Evolutionary conservation across 257 asterid species (phyloP).

Genomic region (Anisodus acutangulus): DNA sequence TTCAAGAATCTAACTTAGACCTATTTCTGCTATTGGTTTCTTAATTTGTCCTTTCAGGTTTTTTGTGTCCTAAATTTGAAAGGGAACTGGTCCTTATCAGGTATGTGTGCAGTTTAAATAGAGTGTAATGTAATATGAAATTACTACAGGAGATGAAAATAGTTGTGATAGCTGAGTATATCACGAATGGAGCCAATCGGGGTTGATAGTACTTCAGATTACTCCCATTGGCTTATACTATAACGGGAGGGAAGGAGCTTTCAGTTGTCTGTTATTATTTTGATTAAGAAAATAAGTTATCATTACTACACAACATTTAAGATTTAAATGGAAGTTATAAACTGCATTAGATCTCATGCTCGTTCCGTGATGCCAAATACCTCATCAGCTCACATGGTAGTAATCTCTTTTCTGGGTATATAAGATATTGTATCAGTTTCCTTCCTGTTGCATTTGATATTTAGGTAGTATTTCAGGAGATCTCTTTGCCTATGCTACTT

Average conservation of each 20-base stretch:
- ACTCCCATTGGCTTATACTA: neutral
- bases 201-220: neutral
- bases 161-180: neutral
- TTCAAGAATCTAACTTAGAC: neutral
- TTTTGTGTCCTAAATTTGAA: neutral
- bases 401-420: neutral
- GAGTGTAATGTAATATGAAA: neutral
- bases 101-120: neutral
- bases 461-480: neutral
- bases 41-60: neutral
- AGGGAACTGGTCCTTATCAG: neutral
- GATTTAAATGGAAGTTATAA: neutral
- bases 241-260: neutral
- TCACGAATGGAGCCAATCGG: neutral
- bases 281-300: neutral
- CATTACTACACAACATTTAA: neutral
- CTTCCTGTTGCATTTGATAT: neutral
- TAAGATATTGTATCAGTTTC: neutral
- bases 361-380: neutral
- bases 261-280: neutral
- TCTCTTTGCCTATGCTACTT: neutral
- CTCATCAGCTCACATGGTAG: neutral
- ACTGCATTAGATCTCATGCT: neutral
- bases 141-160: neutral
- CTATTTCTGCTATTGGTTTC: constrained; percentile 11